Evolutionary conservation across 495 filamentous ascomycete genomes (phyloP), one percentile per base, ranked within the genome.

Genomic region (Letharia lupina): DNA sequence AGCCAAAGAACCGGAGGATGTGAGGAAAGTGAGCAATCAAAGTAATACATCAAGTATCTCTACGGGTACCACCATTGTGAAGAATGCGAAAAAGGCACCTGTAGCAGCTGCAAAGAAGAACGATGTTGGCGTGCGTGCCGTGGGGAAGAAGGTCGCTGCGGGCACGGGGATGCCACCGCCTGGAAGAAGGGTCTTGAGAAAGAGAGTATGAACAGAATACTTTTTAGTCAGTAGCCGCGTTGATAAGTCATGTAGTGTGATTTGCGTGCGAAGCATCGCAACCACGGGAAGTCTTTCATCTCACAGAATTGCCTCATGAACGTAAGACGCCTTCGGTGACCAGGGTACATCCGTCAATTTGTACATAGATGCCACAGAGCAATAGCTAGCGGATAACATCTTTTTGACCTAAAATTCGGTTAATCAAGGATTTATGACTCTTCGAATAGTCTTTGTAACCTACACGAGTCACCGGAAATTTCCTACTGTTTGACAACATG

Each of bases 51-150:
- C 81, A 18, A 78, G 73, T 31, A 68, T 77, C 8, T 83, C 81
- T 9, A 79, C 77, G 2, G 78, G 78, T 5, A 86, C 85, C 33
- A 90, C 81, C 57, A 84, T 89, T 64, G 81, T 84, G 37, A 87
- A 86, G 62, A 84, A 79, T 65, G 77, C 78, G 16, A 77, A 79
- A 57, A 85, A 83, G 67, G 76, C 75, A 18, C 80, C 80, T 1
- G 71, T 76, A 3, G 78, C 79, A 3, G 78, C 79, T 31, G 75
- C 74, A 0, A 81, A 83, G 65, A 80, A 78, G 16, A 56, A 61
- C 31, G 65, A 70, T 12, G 63, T 69, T 35, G 68, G 65, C 31
- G 72, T 70, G 33, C 75, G 76, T 20, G 71, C 75, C 16, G 68
- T 76, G 44, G 73, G 75, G 35, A 84, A 82, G 75, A 82, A 80